These are phyloP conservation scores for Spergularia azorica DNA, from an alignment of 179 eudicot species.

Conservation along the genomic window DNA sequence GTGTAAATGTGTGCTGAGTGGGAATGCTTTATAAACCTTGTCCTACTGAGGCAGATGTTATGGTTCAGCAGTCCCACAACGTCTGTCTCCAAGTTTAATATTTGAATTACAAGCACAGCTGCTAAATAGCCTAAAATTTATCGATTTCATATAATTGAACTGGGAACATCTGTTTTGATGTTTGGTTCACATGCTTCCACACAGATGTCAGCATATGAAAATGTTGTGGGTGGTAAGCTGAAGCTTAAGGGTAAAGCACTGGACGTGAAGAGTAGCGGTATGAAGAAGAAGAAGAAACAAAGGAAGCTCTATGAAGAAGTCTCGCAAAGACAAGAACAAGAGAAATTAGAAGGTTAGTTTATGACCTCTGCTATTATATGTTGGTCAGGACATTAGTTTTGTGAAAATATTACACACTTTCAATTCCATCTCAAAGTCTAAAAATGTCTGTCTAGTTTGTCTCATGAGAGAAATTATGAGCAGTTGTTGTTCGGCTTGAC, in stretches of 20 bases:
- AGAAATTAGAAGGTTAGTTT: conserved; percentile 49
- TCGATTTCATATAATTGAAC: background rate
- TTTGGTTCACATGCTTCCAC: conserved; percentile 23
- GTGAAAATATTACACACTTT: background rate
- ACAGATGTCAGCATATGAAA: conserved; percentile 71
- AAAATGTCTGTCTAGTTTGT: background rate
- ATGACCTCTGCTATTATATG: background rate
- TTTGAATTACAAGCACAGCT: background rate
- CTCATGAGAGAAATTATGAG: background rate
- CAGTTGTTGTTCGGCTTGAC: background rate
- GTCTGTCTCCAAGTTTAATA: background rate
- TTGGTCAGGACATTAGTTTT: background rate
- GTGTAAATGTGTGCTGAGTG: background rate
- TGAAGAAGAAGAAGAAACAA: conserved; percentile 83
- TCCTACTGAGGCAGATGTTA: background rate
- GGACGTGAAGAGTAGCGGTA: conserved; percentile 66
- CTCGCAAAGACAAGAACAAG: conserved; percentile 35
- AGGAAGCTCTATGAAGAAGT: conserved; percentile 47
- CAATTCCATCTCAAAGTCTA: background rate
- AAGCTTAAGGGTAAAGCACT: conserved; percentile 87
- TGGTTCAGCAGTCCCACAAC: background rate
- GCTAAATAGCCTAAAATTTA: no score
- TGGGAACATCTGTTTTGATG: conserved; percentile 1
- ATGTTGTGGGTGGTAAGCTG: conserved; percentile 82
- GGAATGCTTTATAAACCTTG: background rate